Evolutionary conservation across 139 green algal genomes (phyloP).

Genomic region (Axilococcus clingmanii): DNA sequence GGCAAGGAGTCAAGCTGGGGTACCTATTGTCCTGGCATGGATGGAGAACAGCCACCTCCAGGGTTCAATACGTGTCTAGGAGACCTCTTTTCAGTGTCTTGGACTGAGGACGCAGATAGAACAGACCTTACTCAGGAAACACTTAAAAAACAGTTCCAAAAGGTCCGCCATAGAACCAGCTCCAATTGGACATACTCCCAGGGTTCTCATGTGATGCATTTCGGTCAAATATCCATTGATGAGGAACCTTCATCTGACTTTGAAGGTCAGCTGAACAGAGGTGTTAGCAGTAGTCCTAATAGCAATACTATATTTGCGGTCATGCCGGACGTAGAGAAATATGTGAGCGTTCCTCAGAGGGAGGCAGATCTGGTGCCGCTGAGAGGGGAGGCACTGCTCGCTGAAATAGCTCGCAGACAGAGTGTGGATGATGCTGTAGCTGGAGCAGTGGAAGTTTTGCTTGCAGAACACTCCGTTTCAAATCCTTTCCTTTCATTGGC

Average conservation of each 20-base stretch:
- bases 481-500: too few relatives aligned
- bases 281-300: slow-evolving; percentile 3
- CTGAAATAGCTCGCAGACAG: background rate
- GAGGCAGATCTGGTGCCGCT: slow-evolving; percentile 79
- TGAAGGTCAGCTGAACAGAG: too few relatives aligned
- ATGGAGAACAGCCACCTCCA: slow-evolving; percentile 20
- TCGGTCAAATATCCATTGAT: slow-evolving; percentile 57
- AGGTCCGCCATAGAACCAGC: slow-evolving; percentile 63
- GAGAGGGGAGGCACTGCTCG: background rate
- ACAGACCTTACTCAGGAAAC: slow-evolving; percentile 66
- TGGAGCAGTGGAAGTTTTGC: too few relatives aligned
- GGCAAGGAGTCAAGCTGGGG: slow-evolving; percentile 79
- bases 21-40: slow-evolving; percentile 65
- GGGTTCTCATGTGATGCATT: slow-evolving; percentile 76
- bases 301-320: background rate
- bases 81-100: slow-evolving; percentile 89
- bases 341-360: slow-evolving; percentile 50
- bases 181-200: slow-evolving; percentile 67
- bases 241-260: slow-evolving; percentile 52
- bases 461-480: too few relatives aligned
- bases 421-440: background rate
- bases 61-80: slow-evolving; percentile 84
- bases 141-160: slow-evolving; percentile 72
- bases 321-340: too few relatives aligned
- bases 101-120: slow-evolving; percentile 84